phyloP scores from a whole-genome alignment of 768 basidiomycete genomes.

The Russula earlei region DNA sequence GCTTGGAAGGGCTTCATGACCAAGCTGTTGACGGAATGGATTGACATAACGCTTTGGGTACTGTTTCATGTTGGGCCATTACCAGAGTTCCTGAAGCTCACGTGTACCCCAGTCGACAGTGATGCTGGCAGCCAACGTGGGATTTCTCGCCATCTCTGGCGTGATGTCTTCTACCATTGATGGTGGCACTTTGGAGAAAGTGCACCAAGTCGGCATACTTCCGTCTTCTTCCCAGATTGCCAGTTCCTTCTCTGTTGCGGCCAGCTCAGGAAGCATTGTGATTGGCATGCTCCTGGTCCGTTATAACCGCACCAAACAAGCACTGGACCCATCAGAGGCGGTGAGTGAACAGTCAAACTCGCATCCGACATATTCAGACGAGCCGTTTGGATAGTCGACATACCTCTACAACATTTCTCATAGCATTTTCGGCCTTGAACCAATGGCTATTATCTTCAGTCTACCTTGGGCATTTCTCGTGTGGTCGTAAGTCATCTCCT shows the following conservation, averaged over 20 bases:
- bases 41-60: slow-evolving; percentile 10
- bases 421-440: slow-evolving; percentile 36
- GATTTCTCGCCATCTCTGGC: slow-evolving; percentile 29
- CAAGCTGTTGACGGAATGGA: slow-evolving; percentile 5
- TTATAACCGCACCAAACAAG: slow-evolving; percentile 31
- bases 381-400: slow-evolving; percentile 13
- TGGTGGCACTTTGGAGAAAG: background rate
- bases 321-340: slow-evolving; percentile 23
- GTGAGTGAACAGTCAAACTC: background rate
- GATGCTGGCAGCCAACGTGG: slow-evolving; percentile 29
- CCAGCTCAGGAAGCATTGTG: slow-evolving; percentile 40
- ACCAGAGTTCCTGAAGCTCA: background rate
- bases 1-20: slow-evolving; percentile 8
- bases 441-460: slow-evolving; percentile 43
- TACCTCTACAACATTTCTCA: slow-evolving; percentile 25
- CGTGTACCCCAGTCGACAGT: slow-evolving; percentile 24
- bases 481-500: slow-evolving; percentile 39
- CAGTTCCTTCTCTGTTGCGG: slow-evolving; percentile 40
- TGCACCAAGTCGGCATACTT: background rate
- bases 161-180: slow-evolving; percentile 12
- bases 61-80: background rate
- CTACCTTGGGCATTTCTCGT: slow-evolving; percentile 48
- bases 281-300: slow-evolving; percentile 38
- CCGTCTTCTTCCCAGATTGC: slow-evolving; percentile 38
- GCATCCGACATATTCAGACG: too few relatives aligned